These are phyloP conservation scores for Calendula officinalis DNA, from an alignment of 129 eudicot species.

Conservation along the genomic window DNA sequence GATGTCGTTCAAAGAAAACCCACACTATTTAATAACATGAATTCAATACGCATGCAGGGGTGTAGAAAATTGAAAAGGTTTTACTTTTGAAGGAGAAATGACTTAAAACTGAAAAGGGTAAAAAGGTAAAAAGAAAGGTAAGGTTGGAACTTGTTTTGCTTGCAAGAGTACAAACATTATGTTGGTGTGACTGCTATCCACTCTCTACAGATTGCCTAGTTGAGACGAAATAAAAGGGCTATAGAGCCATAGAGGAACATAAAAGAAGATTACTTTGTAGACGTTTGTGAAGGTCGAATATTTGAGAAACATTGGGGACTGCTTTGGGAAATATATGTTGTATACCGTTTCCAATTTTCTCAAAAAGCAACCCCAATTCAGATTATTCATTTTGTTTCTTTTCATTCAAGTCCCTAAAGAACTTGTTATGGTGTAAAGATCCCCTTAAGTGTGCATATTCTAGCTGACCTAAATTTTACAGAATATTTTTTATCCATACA, in stretches of 20 bases:
- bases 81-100: background rate
- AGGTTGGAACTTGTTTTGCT: background rate
- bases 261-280: background rate
- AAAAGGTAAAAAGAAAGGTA: conserved; percentile 5
- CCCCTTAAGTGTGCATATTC: background rate
- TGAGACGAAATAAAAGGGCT: background rate
- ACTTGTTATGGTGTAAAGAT: background rate
- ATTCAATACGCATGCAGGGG: conserved; percentile 2
- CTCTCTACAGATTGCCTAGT: background rate
- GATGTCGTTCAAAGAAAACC: no score
- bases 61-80: background rate
- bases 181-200: conserved; percentile 5
- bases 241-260: background rate
- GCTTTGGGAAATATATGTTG: conserved; percentile 5
- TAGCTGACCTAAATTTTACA: no score
- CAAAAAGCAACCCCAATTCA: background rate
- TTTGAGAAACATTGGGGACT: conserved; percentile 9
- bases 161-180: conserved; percentile 1
- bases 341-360: background rate
- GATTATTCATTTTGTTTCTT: background rate
- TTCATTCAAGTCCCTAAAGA: background rate
- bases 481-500: no score
- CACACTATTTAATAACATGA: background rate
- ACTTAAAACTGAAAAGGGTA: background rate
- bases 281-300: conserved; percentile 12